Conservation (phyloP, 768 basidiomycete species). For the Chalciporus piperatus region DNA sequence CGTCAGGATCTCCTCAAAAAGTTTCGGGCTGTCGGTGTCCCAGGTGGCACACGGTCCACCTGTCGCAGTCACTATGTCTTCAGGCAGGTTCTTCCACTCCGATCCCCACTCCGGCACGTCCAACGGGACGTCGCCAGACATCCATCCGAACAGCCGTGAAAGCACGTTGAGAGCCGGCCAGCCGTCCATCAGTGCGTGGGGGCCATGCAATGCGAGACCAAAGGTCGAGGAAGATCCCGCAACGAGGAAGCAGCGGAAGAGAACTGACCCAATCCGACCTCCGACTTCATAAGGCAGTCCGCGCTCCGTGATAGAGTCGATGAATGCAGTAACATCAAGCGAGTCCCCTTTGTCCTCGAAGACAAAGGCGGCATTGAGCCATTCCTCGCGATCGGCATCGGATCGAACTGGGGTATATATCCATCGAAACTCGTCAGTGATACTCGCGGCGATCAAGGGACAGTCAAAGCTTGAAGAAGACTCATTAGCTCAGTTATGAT, state of each 20-base stretch:
- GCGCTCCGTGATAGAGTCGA: slow-evolving; percentile 1
- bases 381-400: slow-evolving; percentile 3
- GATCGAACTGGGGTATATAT: slow-evolving; percentile 9
- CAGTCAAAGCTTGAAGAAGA: slow-evolving; percentile 1
- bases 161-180: slow-evolving; percentile 15
- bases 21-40: slow-evolving; percentile 2
- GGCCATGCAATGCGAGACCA: slow-evolving; percentile 13
- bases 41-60: slow-evolving; percentile 13
- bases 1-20: not conserved
- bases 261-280: not conserved
- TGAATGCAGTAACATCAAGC: slow-evolving; percentile 3
- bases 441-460: slow-evolving; percentile 10
- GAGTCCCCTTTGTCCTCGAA: not conserved
- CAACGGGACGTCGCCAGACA: not conserved
- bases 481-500: too few relatives aligned
- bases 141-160: slow-evolving; percentile 14
- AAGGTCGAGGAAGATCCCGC: not conserved
- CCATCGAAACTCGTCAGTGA: slow-evolving; percentile 9
- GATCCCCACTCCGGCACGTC: slow-evolving; percentile 7
- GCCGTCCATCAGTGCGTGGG: slow-evolving; percentile 14
- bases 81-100: slow-evolving; percentile 14
- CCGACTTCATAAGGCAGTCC: slow-evolving; percentile 7
- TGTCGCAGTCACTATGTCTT: slow-evolving; percentile 13
- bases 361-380: slow-evolving; percentile 10
- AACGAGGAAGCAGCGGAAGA: slow-evolving; percentile 16